These are phyloP conservation scores for Leptographium procerum DNA, from an alignment of 2,329 filamentous ascomycete species.

Conservation along the genomic window DNA sequence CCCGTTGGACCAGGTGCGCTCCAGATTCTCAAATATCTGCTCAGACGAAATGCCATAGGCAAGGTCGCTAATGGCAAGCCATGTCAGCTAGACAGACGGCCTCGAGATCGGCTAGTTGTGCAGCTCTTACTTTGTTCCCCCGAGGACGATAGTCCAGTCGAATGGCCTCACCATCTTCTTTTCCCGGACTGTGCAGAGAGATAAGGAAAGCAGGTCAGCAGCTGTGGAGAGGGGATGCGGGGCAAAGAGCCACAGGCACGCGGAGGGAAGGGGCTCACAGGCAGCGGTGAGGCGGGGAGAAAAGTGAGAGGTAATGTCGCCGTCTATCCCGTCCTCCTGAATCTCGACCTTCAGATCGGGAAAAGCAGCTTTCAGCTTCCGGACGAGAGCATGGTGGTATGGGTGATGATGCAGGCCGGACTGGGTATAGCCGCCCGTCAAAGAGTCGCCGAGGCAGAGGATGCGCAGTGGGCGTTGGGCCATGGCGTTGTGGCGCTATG, in stretches of 20 bases:
- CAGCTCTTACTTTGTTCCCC: conserved; percentile 49
- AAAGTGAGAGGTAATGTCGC: conserved; percentile 16
- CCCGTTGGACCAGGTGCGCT: conserved; percentile 37
- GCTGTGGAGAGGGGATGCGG: not conserved
- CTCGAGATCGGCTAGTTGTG: too few relatives aligned
- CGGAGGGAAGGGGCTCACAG: too few relatives aligned
- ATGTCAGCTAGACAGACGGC: not conserved
- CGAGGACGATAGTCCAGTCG: conserved; percentile 53
- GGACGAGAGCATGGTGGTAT: conserved; percentile 36
- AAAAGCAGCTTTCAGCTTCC: conserved; percentile 33
- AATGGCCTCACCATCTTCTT: conserved; percentile 18
- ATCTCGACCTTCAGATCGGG: conserved; percentile 18
- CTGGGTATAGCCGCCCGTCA: conserved; percentile 44
- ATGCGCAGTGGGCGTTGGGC: conserved; percentile 31
- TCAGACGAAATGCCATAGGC: conserved; percentile 25
- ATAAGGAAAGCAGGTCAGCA: not conserved
- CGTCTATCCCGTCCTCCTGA: conserved; percentile 17
- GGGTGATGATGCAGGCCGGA: conserved; percentile 35
- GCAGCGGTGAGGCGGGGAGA: conserved; percentile 14
- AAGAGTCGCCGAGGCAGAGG: conserved; percentile 54
- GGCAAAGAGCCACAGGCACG: not conserved
- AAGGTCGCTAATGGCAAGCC: conserved; percentile 31
- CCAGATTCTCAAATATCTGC: conserved; percentile 36
- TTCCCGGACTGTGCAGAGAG: not conserved
- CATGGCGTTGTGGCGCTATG: not conserved